phyloP scores from a whole-genome alignment of 495 filamentous ascomycete species.

The Bombardia bombarda region DNA sequence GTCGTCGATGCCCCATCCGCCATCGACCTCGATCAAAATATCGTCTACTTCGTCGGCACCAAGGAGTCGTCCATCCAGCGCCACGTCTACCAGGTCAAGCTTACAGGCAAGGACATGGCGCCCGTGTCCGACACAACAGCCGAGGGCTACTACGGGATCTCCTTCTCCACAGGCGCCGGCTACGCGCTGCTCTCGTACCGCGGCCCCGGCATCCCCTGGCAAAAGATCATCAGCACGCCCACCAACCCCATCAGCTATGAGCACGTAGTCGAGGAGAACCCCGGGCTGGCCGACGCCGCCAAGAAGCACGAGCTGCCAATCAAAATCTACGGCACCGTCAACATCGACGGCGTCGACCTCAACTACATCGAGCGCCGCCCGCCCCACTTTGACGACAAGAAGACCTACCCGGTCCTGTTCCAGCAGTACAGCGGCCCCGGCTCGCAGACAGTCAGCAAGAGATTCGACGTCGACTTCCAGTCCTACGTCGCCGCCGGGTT shows the following conservation, averaged over 20 bases:
- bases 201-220: conserved; percentile 84
- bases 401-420: conserved; percentile 90
- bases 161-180: conserved; percentile 73
- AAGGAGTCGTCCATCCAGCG: conserved; percentile 81
- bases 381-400: conserved; percentile 77
- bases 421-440: conserved; percentile 86
- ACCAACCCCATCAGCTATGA: conserved; percentile 56
- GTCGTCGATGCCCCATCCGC: conserved; percentile 83
- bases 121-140: conserved; percentile 67
- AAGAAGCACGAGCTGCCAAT: conserved; percentile 75
- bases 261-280: conserved; percentile 69
- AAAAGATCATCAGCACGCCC: conserved; percentile 80
- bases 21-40: conserved; percentile 72
- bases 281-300: conserved; percentile 56
- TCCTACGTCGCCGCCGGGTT: conserved; percentile 77
- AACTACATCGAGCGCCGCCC: conserved; percentile 87
- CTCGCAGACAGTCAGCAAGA: conserved; percentile 77
- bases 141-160: conserved; percentile 77
- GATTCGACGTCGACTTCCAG: conserved; percentile 82
- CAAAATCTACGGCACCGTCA: conserved; percentile 76
- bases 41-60: conserved; percentile 86
- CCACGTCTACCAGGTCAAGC: conserved; percentile 79
- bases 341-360: conserved; percentile 59
- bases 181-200: conserved; percentile 77
- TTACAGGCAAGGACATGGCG: conserved; percentile 65